A percentile compares a stretch with the other conserved stretches of the same genome.
Conservation (phyloP, 2,329 filamentous ascomycete species). For the Sclerotiophoma versabilis region DNA sequence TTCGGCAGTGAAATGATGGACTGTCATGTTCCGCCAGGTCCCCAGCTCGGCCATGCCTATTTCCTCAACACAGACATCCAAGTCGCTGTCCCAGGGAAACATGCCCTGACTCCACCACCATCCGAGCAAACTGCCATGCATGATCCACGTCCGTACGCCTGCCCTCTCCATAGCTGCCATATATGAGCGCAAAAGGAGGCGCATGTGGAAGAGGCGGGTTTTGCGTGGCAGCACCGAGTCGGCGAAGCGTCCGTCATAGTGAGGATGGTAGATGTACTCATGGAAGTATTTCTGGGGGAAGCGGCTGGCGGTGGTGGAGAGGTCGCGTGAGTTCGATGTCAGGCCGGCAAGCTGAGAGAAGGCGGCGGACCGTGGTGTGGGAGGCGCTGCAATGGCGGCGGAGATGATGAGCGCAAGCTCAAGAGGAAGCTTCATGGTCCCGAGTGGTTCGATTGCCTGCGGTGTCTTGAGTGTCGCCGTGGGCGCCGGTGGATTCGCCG, state of each 20-base stretch:
- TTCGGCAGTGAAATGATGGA: slow-evolving; percentile 51
- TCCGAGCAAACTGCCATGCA: slow-evolving; percentile 67
- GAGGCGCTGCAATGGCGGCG: not conserved
- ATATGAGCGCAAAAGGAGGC: slow-evolving; percentile 62
- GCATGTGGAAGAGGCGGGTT: slow-evolving; percentile 58
- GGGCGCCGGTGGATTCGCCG: too few relatives aligned
- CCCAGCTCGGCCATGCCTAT: slow-evolving; percentile 63
- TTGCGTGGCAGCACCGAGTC: slow-evolving; percentile 53
- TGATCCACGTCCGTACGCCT: slow-evolving; percentile 67
- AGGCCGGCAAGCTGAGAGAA: slow-evolving; percentile 15
- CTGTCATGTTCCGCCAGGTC: slow-evolving; percentile 68
- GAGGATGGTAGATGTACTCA: slow-evolving; percentile 57
- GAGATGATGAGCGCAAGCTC: slow-evolving; percentile 9
- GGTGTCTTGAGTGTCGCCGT: not conserved
- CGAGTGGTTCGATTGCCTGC: not conserved
- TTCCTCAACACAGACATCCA: slow-evolving; percentile 67
- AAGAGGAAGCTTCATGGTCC: slow-evolving; percentile 1
- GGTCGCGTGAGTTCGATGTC: slow-evolving; percentile 21
- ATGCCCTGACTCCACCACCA: slow-evolving; percentile 70
- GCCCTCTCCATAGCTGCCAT: slow-evolving; percentile 63
- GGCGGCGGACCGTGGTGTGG: slow-evolving; percentile 6
- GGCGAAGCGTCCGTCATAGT: slow-evolving; percentile 66
- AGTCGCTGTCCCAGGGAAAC: slow-evolving; percentile 68
- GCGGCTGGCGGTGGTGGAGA: slow-evolving; percentile 23
- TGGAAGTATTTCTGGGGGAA: slow-evolving; percentile 44